These are phyloP conservation scores for Fimicolochytrium jonesii DNA, from an alignment of 192 early-diverging fungal genomes.

Conservation along the genomic window DNA sequence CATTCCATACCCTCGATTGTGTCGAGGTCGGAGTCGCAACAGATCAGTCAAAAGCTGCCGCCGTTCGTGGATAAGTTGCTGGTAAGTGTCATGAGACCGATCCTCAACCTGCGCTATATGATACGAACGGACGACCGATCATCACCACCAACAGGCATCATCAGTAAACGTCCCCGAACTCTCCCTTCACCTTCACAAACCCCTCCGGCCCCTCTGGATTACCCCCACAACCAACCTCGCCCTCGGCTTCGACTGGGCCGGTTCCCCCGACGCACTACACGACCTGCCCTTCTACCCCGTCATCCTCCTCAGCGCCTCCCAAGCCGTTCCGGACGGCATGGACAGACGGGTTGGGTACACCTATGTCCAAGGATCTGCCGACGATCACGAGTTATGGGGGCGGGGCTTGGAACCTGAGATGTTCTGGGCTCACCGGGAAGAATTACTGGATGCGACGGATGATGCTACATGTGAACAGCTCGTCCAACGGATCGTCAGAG, in stretches of 20 bases:
- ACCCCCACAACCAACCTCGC: constrained; percentile 52
- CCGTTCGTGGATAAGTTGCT: constrained; percentile 56
- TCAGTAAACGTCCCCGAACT: constrained; percentile 19
- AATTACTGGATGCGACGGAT: no score
- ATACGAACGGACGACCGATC: not conserved
- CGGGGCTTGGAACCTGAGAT: constrained; percentile 57
- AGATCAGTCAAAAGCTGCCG: constrained; percentile 57
- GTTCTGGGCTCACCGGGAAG: constrained; percentile 57
- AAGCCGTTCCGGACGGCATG: constrained; percentile 44
- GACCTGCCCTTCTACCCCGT: constrained; percentile 66
- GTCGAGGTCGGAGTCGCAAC: constrained; percentile 65
- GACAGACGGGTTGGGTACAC: constrained; percentile 49
- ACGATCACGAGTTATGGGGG: constrained; percentile 85
- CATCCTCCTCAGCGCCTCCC: constrained; percentile 73
- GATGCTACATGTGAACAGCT: no score
- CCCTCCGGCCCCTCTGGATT: constrained; percentile 81
- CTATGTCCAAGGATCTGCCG: constrained; percentile 87
- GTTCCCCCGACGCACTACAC: no score
- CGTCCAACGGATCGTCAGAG: no score
- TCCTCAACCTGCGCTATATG: not conserved
- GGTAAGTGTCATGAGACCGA: constrained; percentile 6
- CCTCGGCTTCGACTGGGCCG: not conserved
- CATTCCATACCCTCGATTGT: constrained; percentile 61
- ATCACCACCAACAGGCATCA: not conserved
- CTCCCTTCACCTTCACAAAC: constrained; percentile 43